Conservation (phyloP, 192 early-diverging fungal species). For the Coemansia sp. region DNA sequence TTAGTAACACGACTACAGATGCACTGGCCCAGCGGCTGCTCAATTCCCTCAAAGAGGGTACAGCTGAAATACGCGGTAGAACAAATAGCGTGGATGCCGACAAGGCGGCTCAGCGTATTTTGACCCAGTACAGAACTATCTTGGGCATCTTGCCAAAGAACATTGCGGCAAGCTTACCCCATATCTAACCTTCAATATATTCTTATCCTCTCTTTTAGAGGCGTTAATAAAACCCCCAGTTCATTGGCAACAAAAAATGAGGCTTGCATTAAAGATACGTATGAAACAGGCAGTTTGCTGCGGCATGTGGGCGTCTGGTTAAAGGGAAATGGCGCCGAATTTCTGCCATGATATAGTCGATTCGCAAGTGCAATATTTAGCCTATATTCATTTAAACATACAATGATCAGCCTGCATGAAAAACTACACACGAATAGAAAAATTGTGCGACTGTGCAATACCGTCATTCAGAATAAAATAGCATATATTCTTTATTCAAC, state of each 20-base stretch:
- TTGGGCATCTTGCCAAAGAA: constrained; percentile 16
- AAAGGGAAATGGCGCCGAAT: background rate
- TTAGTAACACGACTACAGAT: constrained; percentile 23
- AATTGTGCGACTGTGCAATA: background rate
- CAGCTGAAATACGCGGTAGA: constrained; percentile 6
- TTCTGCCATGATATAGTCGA: background rate
- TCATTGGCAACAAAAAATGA: background rate
- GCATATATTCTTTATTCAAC: too few relatives aligned
- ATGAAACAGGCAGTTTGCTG: background rate
- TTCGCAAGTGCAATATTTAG: background rate
- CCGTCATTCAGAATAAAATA: too few relatives aligned
- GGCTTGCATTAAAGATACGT: background rate
- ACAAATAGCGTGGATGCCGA: constrained; percentile 13
- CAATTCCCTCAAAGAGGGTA: constrained; percentile 17
- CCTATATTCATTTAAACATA: background rate
- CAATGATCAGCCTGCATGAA: background rate
- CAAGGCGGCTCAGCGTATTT: constrained; percentile 15
- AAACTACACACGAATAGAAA: background rate
- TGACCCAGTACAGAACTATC: constrained; percentile 21
- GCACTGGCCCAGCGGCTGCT: constrained; percentile 23
- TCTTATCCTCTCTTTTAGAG: background rate
- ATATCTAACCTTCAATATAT: constrained; percentile 3
- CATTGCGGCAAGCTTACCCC: constrained; percentile 14
- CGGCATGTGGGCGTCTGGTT: background rate
- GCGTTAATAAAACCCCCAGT: background rate